Evolutionary conservation across 148 eudicot species (phyloP).

Genomic region (Camellia japonica): DNA sequence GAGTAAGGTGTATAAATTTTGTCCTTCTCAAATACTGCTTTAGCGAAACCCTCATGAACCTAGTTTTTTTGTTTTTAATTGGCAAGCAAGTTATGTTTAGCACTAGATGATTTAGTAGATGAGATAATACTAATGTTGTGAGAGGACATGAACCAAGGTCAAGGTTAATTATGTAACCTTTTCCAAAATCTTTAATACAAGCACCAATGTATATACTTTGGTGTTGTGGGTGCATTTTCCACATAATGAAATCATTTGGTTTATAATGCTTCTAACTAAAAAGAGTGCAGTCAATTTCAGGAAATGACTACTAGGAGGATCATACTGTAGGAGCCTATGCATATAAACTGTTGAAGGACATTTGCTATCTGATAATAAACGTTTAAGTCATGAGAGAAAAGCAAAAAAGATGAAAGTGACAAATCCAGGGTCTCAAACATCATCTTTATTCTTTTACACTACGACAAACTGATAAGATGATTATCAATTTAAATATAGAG

Average conservation of each 20-base stretch:
- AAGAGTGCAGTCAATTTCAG: slow-evolving; percentile 9
- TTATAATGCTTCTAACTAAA: not conserved
- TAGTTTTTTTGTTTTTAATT: not conserved
- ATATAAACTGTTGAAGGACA: not conserved
- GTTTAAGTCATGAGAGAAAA: not conserved
- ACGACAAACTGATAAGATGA: not conserved
- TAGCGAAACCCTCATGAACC: too few species aligned
- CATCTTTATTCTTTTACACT: not conserved
- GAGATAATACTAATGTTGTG: not conserved
- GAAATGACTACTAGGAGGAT: not conserved
- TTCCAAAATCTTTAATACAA: not conserved
- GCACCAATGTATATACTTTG: not conserved
- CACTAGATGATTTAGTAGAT: not conserved
- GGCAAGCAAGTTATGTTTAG: not conserved
- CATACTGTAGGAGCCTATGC: not conserved
- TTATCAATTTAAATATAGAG: not conserved
- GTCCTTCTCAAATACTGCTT: too few species aligned
- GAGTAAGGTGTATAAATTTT: too few species aligned
- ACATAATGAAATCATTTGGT: not conserved
- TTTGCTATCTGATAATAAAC: too few species aligned
- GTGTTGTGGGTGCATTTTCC: not conserved
- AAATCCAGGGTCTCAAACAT: too few species aligned
- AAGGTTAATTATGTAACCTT: too few species aligned
- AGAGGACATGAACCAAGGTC: not conserved
- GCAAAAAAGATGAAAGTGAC: not conserved